These are phyloP conservation scores for Corymbia citriodora DNA, from an alignment of 441 rosid species.

Conservation along the genomic window DNA sequence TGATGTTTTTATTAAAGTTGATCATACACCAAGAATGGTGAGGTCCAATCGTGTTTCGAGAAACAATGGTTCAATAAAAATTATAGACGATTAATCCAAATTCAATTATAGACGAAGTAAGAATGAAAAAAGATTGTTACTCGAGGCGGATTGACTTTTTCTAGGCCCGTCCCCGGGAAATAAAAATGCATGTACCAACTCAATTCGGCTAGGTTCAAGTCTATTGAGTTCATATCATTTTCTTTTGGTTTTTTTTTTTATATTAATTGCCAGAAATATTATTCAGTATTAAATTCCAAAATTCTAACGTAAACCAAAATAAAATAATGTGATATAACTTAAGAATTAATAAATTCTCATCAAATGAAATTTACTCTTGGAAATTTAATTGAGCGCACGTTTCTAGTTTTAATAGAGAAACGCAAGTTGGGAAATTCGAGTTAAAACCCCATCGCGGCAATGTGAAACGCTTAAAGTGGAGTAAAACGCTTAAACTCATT, in stretches of 20 bases:
- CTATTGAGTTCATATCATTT: not conserved
- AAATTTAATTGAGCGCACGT: not conserved
- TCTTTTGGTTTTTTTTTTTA: not conserved
- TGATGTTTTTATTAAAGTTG: not conserved
- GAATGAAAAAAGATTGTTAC: too few species aligned
- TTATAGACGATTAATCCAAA: not conserved
- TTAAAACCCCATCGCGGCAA: not conserved
- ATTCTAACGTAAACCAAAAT: not conserved
- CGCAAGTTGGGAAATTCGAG: not conserved
- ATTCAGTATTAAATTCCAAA: not conserved
- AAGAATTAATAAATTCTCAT: not conserved
- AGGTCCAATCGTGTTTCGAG: not conserved
- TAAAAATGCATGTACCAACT: not conserved
- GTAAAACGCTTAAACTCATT: not conserved
- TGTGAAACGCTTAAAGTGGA: not conserved
- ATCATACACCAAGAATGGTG: not conserved
- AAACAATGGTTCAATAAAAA: not conserved
- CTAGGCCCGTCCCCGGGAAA: not conserved
- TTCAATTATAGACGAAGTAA: not conserved
- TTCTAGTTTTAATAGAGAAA: not conserved
- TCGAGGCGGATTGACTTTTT: not conserved
- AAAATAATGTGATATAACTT: not conserved
- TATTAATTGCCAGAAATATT: not conserved
- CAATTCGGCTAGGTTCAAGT: not conserved
- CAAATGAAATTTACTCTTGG: not conserved